A percentile compares a stretch with the other conserved stretches of the same genome.
Conservation (phyloP, 192 early-diverging fungal genomes). For the Cladochytrium replicatum region DNA sequence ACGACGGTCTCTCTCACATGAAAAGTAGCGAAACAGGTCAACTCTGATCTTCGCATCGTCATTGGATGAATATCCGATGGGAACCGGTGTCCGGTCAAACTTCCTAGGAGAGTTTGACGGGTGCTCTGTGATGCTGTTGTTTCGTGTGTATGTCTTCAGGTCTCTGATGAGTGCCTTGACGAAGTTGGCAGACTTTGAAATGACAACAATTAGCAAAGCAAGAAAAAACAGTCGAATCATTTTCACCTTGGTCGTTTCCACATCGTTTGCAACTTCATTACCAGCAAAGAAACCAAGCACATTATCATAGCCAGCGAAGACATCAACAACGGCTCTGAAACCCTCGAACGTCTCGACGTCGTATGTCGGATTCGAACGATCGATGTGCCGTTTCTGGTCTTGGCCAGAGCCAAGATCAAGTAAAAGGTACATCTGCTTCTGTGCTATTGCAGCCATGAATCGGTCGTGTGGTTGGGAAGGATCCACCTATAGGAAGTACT, state of each 20-base stretch:
- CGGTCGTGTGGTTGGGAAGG: conserved; percentile 51
- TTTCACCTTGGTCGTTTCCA: conserved; percentile 43
- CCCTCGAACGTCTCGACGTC: conserved; percentile 42
- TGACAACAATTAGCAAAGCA: background rate
- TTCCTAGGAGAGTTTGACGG: too few species aligned
- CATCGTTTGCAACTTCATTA: conserved; percentile 62
- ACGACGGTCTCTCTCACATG: too few species aligned
- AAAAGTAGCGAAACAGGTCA: conserved; percentile 57
- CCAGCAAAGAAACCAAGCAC: conserved; percentile 61
- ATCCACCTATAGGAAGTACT: conserved; percentile 31
- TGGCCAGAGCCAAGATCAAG: conserved; percentile 54
- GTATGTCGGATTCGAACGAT: conserved; percentile 55
- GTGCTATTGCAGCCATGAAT: conserved; percentile 58
- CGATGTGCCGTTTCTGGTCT: conserved; percentile 38
- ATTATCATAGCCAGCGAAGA: conserved; percentile 56
- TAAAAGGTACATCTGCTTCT: conserved; percentile 62
- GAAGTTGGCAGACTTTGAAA: conserved; percentile 29
- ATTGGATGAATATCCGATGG: conserved; percentile 68
- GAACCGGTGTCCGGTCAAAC: too few species aligned
- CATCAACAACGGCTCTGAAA: conserved; percentile 49
- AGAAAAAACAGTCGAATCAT: background rate
- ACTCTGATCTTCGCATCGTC: conserved; percentile 60
- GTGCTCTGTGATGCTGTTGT: too few species aligned
- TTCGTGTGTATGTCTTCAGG: conserved; percentile 47
- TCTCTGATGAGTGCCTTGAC: conserved; percentile 65